Conservation (phyloP, 2,329 filamentous ascomycete genomes). For the Colletotrichum gloeosporioides region DNA sequence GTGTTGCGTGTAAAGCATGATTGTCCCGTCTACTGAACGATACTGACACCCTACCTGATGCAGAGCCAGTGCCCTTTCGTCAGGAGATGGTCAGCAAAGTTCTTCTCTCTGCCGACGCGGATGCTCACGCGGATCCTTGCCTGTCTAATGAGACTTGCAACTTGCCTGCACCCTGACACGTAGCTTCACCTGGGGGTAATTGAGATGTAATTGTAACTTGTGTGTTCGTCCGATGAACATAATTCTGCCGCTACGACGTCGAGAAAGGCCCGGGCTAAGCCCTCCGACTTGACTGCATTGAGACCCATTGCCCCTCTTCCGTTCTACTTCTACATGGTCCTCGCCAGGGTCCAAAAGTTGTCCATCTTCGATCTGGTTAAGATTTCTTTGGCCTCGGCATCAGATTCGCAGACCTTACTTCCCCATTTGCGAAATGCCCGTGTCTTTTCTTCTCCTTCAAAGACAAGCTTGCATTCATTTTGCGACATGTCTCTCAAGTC, state of each 20-base stretch:
- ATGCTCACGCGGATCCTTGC: background rate
- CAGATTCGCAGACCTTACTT: constrained; percentile 90
- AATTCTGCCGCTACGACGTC: background rate
- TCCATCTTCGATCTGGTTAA: constrained; percentile 87
- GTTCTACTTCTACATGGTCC: constrained; percentile 50
- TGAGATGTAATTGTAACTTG: background rate
- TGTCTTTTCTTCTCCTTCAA: constrained; percentile 87
- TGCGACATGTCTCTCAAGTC: constrained; percentile 79
- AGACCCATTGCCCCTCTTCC: background rate
- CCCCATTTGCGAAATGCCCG: constrained; percentile 87
- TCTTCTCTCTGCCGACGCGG: background rate
- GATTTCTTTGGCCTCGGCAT: constrained; percentile 84
- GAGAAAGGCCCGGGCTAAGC: background rate
- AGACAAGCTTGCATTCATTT: constrained; percentile 85
- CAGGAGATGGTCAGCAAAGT: background rate
- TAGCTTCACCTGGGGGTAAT: background rate
- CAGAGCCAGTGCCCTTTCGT: background rate
- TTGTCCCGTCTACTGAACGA: background rate
- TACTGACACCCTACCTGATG: background rate
- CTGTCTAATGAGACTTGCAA: background rate
- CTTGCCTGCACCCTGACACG: background rate
- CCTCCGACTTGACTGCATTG: background rate
- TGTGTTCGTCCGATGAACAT: background rate
- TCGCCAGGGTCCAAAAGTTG: constrained; percentile 91
- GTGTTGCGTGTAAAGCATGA: background rate